Evolutionary conservation across 306 rosid genomes (phyloP).

Genomic region (Quercus glauca): DNA sequence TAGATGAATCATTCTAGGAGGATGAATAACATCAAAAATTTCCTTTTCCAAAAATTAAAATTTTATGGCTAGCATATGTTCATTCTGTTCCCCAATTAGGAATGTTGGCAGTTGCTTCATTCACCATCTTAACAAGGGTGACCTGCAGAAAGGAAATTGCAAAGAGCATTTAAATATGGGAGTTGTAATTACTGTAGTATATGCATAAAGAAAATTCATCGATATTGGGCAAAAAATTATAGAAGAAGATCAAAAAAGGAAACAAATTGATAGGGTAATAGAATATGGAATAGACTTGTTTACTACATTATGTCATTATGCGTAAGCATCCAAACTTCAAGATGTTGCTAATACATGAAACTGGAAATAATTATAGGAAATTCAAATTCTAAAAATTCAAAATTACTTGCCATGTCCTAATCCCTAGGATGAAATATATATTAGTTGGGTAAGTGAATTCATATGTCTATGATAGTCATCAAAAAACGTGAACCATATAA

Average conservation of each 20-base stretch:
- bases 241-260: neutral
- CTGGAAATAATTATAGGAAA: neutral
- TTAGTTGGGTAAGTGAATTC: too few species aligned
- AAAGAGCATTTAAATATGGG: slow-evolving; percentile 17
- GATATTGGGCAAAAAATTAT: neutral
- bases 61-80: neutral
- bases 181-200: neutral
- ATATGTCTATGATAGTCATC: too few species aligned
- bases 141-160: slow-evolving; percentile 46
- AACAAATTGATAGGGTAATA: neutral
- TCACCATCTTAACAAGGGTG: slow-evolving; percentile 84
- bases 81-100: slow-evolving; percentile 68
- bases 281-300: neutral
- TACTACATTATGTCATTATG: too few species aligned
- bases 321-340: neutral
- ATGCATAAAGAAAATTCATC: neutral
- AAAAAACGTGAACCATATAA: too few species aligned
- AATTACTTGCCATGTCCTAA: neutral
- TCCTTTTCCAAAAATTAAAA: neutral
- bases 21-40: neutral
- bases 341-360: neutral
- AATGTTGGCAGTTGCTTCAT: slow-evolving; percentile 79
- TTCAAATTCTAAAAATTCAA: neutral
- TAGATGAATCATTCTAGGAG: neutral
- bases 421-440: neutral